These are phyloP conservation scores for Hordeum pubiflorum DNA, from an alignment of 202 grass and related monocot species.

Conservation along the genomic window DNA sequence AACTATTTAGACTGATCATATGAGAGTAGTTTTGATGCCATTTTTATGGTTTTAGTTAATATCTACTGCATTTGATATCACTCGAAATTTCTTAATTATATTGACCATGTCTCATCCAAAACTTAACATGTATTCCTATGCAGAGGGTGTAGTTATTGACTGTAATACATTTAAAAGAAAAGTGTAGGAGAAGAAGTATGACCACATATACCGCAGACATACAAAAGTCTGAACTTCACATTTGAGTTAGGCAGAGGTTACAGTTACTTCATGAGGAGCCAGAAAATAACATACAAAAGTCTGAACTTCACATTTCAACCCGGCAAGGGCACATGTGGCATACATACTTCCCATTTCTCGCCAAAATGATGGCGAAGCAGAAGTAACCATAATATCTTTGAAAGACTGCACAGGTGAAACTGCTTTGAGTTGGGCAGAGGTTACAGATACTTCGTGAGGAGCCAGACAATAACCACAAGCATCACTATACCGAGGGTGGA, in stretches of 20 bases:
- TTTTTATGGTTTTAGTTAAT: neutral
- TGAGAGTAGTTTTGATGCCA: neutral
- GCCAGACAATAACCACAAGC: slow-evolving; percentile 58
- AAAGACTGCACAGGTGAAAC: slow-evolving; percentile 26
- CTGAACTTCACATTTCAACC: neutral
- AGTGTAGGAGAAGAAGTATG: neutral
- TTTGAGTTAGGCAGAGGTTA: slow-evolving; percentile 22
- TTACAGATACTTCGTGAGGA: slow-evolving; percentile 81
- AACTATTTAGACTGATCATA: neutral
- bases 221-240: neutral
- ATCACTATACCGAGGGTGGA: slow-evolving; percentile 64
- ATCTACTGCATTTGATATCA: neutral
- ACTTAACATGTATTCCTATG: neutral
- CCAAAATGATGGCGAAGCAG: neutral
- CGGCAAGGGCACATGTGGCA: neutral
- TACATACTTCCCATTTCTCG: slow-evolving; percentile 8
- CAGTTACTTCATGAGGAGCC: slow-evolving; percentile 80
- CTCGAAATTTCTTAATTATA: neutral
- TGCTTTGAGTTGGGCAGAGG: neutral
- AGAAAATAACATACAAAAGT: slow-evolving; percentile 28
- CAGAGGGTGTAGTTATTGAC: neutral
- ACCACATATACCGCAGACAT: neutral
- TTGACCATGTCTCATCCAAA: neutral
- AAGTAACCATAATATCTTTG: neutral
- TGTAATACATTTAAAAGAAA: neutral